Conservation (phyloP, 2,329 filamentous ascomycete genomes). For the Sporothrix inflata region DNA sequence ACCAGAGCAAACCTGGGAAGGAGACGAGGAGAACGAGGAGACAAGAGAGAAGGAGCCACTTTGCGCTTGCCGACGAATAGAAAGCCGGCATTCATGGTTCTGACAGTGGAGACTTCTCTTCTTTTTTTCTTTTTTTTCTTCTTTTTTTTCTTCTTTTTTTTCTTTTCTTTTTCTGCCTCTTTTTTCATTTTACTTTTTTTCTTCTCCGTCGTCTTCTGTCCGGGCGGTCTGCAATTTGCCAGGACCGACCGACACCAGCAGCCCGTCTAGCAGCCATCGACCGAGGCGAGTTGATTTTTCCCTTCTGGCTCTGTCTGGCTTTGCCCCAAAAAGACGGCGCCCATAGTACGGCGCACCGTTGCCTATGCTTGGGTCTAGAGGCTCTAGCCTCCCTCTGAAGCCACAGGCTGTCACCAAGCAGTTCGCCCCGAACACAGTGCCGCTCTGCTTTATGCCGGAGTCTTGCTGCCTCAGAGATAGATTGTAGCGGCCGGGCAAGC, state of each 20-base stretch:
- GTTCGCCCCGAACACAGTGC: conserved; percentile 11
- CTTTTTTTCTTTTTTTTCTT: neutral
- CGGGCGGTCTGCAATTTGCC: conserved; percentile 24
- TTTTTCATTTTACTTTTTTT: neutral
- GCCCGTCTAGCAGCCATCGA: neutral
- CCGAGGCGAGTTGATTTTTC: neutral
- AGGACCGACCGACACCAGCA: neutral
- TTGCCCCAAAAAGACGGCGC: neutral
- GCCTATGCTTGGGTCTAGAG: neutral
- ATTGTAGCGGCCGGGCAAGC: neutral
- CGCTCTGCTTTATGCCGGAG: neutral
- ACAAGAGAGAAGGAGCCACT: conserved; percentile 5
- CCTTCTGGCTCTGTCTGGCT: neutral
- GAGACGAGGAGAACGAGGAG: neutral
- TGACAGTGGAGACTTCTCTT: conserved; percentile 5
- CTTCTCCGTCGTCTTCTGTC: conserved; percentile 18
- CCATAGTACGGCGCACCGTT: neutral
- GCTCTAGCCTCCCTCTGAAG: neutral
- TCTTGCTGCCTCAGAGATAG: neutral
- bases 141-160: neutral
- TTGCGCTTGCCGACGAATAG: neutral
- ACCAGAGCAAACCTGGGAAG: neutral
- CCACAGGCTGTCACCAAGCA: neutral
- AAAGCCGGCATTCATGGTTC: neutral
- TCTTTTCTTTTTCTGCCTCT: conserved; percentile 2